Percentiles rank a stretch among this genome's conserved stretches.
phyloP scores from a whole-genome alignment of 1,284 basidiomycete species.

The Termitomyces sp. region DNA sequence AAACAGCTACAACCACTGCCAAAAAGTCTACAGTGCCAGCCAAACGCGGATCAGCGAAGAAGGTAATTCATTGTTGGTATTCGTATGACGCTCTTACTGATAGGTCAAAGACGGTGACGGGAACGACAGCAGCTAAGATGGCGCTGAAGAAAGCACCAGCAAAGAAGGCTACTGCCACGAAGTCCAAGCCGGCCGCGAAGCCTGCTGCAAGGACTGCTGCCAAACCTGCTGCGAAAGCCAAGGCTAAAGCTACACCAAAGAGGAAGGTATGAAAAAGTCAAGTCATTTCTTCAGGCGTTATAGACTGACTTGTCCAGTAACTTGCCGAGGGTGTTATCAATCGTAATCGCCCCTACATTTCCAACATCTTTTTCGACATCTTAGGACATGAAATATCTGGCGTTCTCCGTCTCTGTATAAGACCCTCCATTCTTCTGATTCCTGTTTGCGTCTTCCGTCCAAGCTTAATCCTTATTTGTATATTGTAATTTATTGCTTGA shows the following conservation, averaged over 20 bases:
- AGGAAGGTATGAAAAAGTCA: constrained; percentile 23
- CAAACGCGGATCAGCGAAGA: constrained; percentile 50
- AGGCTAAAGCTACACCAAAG: constrained; percentile 23
- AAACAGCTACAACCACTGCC: constrained; percentile 31
- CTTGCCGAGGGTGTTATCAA: neutral
- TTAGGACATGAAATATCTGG: constrained; percentile 2
- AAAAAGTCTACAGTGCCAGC: constrained; percentile 47
- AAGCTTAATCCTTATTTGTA: constrained; percentile 9
- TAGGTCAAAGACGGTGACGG: constrained; percentile 41
- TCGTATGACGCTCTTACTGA: constrained; percentile 3
- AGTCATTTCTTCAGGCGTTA: neutral
- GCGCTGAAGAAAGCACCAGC: constrained; percentile 41
- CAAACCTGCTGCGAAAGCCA: constrained; percentile 26
- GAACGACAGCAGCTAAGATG: constrained; percentile 41
- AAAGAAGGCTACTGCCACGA: constrained; percentile 29
- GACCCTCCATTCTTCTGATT: neutral
- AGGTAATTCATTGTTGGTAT: constrained; percentile 31
- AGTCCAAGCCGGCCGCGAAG: constrained; percentile 24
- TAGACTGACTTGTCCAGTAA: neutral
- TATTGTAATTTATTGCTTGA: constrained; percentile 29
- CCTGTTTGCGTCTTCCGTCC: neutral
- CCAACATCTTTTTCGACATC: constrained; percentile 8
- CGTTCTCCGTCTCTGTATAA: constrained; percentile 7
- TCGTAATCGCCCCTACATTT: constrained; percentile 4
- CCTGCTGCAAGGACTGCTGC: constrained; percentile 26